Base-by-base conservation (phyloP, 1,284 basidiomycete species). In the Microbotryomycetes sp. region DNA sequence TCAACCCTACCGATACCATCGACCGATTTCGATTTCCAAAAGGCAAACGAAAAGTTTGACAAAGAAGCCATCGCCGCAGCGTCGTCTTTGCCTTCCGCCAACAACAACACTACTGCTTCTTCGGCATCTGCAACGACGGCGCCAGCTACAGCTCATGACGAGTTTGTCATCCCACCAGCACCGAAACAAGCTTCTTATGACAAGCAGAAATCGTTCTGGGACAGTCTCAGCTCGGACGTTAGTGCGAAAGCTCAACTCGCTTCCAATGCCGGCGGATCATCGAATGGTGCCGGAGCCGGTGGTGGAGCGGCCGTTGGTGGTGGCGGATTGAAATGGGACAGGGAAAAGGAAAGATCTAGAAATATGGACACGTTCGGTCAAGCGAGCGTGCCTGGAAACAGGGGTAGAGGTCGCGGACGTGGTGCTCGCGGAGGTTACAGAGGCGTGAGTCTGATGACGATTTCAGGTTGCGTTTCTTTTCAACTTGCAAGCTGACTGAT, bases 281-380 rank as follows among this genome's bases (percentile, higher is more conserved):
- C 53, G 15, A 31, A 61, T 16, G 56, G 47, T 24, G 29, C 18
- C 5, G 66, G 61, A 4, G 29, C 49, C 23, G 54, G 61, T 5
- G 66, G 68, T 7, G 65, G 64, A 5, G 59, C 56, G 27, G 54
- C 35, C 18, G 54, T 31, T 3, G 59, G 60, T 13, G 60, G 56
- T 21, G 29, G 35, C 6, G 61, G 52, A 4, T 18, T 23, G 13
- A 31, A 62, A 46, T 69, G 66, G 47, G 70, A 72, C 51, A 48
- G 73, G 30, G 55, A 62, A 18, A 66, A 62, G 52, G 73, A 72
- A 61, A 57, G 72, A 31, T 54, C 55, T 27, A 60, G 62, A 55
- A 72, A 73, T 48, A 54, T 73, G 56, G 65, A 70, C 30, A 69
- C 71, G 30, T 73, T 73, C 30, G 72, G 71, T 15, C 69, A 72